Evolutionary conservation across 2,329 filamentous ascomycete genomes (phyloP), one percentile per base, ranked within the genome.

Genomic region (Calonectria leucothoes): DNA sequence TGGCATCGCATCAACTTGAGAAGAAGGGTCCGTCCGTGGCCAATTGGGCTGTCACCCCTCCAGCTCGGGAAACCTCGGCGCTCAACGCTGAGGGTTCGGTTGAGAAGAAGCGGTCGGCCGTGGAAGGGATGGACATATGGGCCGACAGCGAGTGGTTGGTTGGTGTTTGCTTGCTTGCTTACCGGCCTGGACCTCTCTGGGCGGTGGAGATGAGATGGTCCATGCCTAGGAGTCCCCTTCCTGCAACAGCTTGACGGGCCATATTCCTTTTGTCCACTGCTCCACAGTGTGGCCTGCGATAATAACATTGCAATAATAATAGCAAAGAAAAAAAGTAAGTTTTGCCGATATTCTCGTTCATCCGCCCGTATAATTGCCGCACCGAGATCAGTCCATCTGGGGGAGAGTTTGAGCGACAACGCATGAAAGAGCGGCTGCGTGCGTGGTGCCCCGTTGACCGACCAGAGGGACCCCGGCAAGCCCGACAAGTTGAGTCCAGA

Each of bases 311-410:
- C n/a, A n/a, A n/a, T n/a, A n/a, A n/a, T n/a, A n/a, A n/a, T n/a
- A n/a, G n/a, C n/a, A 10, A 20, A 4, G n/a, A n/a, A 42, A 42
- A 61, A 35, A 39, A 39, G 55, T 59, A 39, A 59, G 33, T 25
- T 39, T 61, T 25, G 3, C 20, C 20, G 55, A 39, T 61, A 61
- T 61, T 61, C 55, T 61, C 55, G 35, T 61, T 61, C 55, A 61
- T 61, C 55, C 33, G 55, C 37, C 23, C 55, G 55, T 61, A 23
- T 61, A 61, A 61, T 61, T 61, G 33, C 55, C 55, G 33, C 55
- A 59, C n/a, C n/a, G 33, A 27, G 23, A 59, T 25, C n/a, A 39
- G 55, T 4, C 55, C 31, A 25, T 39, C 33, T 39, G 15, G 15
- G 6, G 23, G 33, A 14, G 14, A 61, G 33, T 37, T 61, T 61